Evolutionary conservation across 2,329 filamentous ascomycete genomes (phyloP).

Genomic region (Zopfia rhizophila): DNA sequence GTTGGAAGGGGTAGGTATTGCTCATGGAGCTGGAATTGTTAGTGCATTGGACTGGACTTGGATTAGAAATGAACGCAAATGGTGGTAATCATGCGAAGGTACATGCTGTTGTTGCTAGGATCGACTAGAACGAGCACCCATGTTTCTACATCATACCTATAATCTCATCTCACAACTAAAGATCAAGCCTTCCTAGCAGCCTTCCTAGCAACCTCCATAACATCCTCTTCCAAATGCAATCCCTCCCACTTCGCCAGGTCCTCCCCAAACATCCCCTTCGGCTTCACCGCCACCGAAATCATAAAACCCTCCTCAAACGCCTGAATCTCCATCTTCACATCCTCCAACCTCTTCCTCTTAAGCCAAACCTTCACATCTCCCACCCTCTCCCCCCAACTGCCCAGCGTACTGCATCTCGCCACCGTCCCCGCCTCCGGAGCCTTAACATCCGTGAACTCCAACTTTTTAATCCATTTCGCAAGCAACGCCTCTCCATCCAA

Average conservation of each 20-base stretch:
- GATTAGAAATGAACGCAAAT: too few relatives aligned
- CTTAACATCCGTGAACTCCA: constrained; percentile 74
- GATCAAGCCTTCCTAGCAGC: too few relatives aligned
- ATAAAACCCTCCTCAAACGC: constrained; percentile 69
- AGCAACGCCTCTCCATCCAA: constrained; percentile 82
- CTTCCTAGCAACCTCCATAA: too few relatives aligned
- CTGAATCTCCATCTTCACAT: constrained; percentile 67
- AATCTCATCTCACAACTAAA: too few relatives aligned
- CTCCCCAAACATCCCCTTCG: constrained; percentile 47
- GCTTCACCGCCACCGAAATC: constrained; percentile 63
- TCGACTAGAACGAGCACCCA: too few relatives aligned
- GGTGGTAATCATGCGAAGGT: too few relatives aligned
- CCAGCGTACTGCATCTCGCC: constrained; percentile 55
- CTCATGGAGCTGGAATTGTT: too few relatives aligned
- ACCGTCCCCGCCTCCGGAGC: constrained; percentile 61
- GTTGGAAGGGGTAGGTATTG: too few relatives aligned
- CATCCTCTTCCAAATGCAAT: constrained; percentile 61
- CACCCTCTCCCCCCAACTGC: constrained; percentile 58
- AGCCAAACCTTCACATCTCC: constrained; percentile 63
- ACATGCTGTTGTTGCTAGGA: too few relatives aligned
- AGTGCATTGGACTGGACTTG: too few relatives aligned
- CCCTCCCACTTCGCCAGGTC: constrained; percentile 54
- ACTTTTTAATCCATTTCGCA: constrained; percentile 74
- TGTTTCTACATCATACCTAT: too few relatives aligned
- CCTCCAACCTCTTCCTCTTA: constrained; percentile 57